Conservation (phyloP, 108 stramenopile species). For the Discostella pseudostelligera region DNA sequence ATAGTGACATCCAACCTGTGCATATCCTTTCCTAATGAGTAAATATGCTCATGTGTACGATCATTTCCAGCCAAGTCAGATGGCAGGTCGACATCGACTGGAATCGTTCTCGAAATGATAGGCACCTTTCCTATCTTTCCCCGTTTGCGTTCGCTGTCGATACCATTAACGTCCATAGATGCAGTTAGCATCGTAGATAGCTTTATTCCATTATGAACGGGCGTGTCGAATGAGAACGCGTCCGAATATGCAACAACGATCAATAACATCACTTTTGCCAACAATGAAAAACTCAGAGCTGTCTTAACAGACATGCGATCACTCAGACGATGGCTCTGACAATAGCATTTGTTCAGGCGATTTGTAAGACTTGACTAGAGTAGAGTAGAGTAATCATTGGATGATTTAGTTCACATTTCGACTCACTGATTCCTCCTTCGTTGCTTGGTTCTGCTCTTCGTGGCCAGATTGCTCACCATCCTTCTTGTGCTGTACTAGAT, state of each 20-base stretch:
- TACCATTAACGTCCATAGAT: slow-evolving; percentile 1
- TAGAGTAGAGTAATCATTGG: too few species aligned
- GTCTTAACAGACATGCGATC: neutral
- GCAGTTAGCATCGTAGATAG: neutral
- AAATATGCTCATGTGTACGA: neutral
- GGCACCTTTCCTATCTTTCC: slow-evolving; percentile 35
- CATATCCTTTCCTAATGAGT: neutral
- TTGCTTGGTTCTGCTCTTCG: neutral
- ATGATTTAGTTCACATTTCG: slow-evolving; percentile 7
- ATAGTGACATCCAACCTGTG: slow-evolving; percentile 51
- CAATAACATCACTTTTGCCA: neutral
- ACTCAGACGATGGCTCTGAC: neutral
- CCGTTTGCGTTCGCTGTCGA: slow-evolving; percentile 14
- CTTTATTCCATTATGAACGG: neutral
- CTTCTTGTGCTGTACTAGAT: slow-evolving; percentile 49
- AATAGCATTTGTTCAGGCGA: neutral
- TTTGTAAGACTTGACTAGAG: slow-evolving; percentile 8
- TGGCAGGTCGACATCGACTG: slow-evolving; percentile 13
- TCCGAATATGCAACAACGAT: neutral
- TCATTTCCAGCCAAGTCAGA: neutral
- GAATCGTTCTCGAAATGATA: slow-evolving; percentile 42
- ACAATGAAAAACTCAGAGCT: neutral
- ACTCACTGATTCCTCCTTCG: slow-evolving; percentile 5
- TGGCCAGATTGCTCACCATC: slow-evolving; percentile 60
- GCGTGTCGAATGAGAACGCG: slow-evolving; percentile 7